Evolutionary conservation across 345 rosid species (phyloP).

Genomic region (Isatis tinctoria): DNA sequence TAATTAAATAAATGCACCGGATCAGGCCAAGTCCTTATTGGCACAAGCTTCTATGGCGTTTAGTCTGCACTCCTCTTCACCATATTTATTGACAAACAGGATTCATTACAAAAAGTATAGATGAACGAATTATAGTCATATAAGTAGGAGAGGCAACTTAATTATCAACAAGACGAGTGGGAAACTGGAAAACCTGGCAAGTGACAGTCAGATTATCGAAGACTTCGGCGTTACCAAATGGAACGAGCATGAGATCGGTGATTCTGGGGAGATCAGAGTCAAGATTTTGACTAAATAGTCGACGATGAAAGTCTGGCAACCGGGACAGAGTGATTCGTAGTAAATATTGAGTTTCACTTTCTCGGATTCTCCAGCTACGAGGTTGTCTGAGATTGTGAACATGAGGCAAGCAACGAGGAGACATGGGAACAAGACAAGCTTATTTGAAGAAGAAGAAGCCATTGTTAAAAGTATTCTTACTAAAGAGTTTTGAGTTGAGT

Average conservation of each 20-base stretch:
- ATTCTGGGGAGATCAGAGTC: conserved; percentile 30
- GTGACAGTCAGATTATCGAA: conserved; percentile 15
- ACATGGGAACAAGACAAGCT: not conserved
- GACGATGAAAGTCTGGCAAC: conserved; percentile 35
- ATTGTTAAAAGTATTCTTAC: not conserved
- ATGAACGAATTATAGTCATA: too few relatives aligned
- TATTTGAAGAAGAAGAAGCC: conserved; percentile 7
- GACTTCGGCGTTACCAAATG: conserved; percentile 44
- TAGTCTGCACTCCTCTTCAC: conserved; percentile 59
- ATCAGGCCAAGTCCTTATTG: too few relatives aligned
- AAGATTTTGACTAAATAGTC: conserved; percentile 22
- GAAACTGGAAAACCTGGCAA: conserved; percentile 37
- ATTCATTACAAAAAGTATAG: too few relatives aligned
- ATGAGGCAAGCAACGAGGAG: not conserved
- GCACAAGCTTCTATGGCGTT: conserved; percentile 62
- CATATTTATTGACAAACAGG: conserved; percentile 39
- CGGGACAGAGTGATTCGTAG: conserved; percentile 46
- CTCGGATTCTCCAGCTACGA: conserved; percentile 4
- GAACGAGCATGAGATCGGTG: conserved; percentile 44
- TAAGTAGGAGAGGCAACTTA: too few relatives aligned
- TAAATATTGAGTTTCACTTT: conserved; percentile 33
- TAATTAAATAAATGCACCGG: too few relatives aligned
- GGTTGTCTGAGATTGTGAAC: not conserved
- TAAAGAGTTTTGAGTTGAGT: not conserved
- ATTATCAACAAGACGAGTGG: too few relatives aligned